Base-by-base conservation (phyloP, 495 filamentous ascomycete species). In the Ramalina intermedia region DNA sequence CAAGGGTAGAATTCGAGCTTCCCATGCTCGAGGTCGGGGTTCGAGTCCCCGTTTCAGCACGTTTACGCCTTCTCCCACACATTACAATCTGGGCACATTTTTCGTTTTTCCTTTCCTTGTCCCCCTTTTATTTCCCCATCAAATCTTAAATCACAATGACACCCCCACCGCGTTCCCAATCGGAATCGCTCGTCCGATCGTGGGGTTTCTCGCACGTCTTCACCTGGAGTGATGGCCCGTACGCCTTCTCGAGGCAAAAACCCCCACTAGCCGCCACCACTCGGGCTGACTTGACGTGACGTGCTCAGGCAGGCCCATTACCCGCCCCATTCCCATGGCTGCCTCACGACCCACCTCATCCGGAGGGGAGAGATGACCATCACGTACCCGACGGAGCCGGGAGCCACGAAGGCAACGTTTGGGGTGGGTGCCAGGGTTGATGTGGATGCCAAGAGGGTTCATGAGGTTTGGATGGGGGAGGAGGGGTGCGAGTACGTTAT, bases 401-500 rank as follows among this genome's bases (percentile, higher is more conserved):
- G 58, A 24, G 69, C 69, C 1, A 72, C 61, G 50, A 86, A 81
- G 63, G 75, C 76, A 60, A 87, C 79, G 2, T 85, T 82, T 58
- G 72, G 74, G 0, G 69, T 69, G 2, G 86, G 85, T 0, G 75
- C 71, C 13, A 68, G 86, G 48, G 60, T 91, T n/a, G 85, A 90
- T 65, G 84, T 93, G 3, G 81, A 81, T 7, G 81, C 82, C 1
- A 70, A 72, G 0, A 74, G 77, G 39, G 48, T 76, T 9, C 87
- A 91, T 65, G 86, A 91, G 69, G 85, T 91, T 17, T 91, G 85
- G 87, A 79, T 89, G 54, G 85, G 87, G 0, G 37, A 60, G 1
- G 69, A 80, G 47, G 87, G 87, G 0, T 93, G 87, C 65, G 87
- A 84, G 37, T 87, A 86, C 69, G 82, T 90, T 18, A 87, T 91